These are phyloP conservation scores for Neurospora africana DNA, from an alignment of 495 filamentous ascomycete species.

Conservation along the genomic window DNA sequence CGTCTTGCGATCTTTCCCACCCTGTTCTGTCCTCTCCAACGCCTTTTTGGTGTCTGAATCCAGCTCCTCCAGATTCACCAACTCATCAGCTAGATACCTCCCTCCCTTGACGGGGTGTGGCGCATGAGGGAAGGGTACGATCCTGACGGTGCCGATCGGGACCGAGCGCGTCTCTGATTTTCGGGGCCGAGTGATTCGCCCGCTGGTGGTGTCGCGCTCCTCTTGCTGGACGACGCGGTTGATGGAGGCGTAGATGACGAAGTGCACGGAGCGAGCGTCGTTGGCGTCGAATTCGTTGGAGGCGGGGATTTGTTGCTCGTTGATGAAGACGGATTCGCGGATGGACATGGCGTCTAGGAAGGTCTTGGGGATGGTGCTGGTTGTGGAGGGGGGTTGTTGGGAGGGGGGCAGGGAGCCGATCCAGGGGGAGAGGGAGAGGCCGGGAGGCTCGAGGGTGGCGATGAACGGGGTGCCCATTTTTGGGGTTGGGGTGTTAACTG, in stretches of 20 bases:
- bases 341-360: conserved; percentile 74
- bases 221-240: conserved; percentile 7
- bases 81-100: conserved; percentile 25
- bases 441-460: conserved; percentile 34
- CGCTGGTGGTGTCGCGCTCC: background rate
- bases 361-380: conserved; percentile 37
- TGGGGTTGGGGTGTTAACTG: background rate
- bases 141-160: conserved; percentile 63
- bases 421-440: conserved; percentile 1
- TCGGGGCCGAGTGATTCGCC: background rate
- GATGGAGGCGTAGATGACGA: conserved; percentile 59
- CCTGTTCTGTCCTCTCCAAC: background rate
- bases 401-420: conserved; percentile 5
- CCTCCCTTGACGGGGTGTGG: conserved; percentile 43
- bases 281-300: conserved; percentile 69
- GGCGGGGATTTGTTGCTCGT: conserved; percentile 59
- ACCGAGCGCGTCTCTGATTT: conserved; percentile 18
- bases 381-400: background rate
- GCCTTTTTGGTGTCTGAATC: background rate
- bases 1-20: conserved; percentile 27
- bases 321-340: conserved; percentile 64
- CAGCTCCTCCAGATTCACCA: conserved; percentile 9
- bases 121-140: conserved; percentile 66
- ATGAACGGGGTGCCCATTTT: conserved; percentile 34
- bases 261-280: conserved; percentile 60